phyloP scores from a whole-genome alignment of 768 basidiomycete species.

The Xerocomus spinulosus region DNA sequence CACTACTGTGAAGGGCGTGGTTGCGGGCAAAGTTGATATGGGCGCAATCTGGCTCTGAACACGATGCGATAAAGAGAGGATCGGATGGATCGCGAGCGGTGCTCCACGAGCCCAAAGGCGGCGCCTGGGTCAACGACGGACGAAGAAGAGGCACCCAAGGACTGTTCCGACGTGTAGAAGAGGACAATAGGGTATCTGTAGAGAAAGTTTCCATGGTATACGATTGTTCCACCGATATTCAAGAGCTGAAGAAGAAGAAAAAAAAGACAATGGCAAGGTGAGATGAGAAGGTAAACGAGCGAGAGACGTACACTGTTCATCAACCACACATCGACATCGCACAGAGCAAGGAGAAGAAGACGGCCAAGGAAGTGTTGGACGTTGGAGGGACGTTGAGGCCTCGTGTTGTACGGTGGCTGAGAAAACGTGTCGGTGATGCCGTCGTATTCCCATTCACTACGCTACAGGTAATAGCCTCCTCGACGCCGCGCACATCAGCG shows the following conservation, averaged over 20 bases:
- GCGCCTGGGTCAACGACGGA: constrained; percentile 15
- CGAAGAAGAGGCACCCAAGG: constrained; percentile 13
- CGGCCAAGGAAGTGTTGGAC: constrained; percentile 7
- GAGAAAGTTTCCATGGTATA: constrained; percentile 31
- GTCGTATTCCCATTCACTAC: constrained; percentile 20
- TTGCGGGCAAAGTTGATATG: constrained; percentile 14
- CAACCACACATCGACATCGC: constrained; percentile 23
- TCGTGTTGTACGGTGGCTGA: constrained; percentile 34
- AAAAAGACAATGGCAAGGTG: not conserved
- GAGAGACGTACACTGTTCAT: constrained; percentile 21
- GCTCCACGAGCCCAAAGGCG: constrained; percentile 17
- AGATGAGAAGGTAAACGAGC: not conserved
- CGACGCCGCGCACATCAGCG: constrained; percentile 36
- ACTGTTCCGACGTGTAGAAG: constrained; percentile 10
- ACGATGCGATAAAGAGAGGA: constrained; percentile 20
- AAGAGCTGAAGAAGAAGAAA: constrained; percentile 23
- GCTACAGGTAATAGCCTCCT: not conserved
- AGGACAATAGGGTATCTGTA: constrained; percentile 26
- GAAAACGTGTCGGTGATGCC: constrained; percentile 34
- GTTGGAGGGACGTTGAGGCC: constrained; percentile 19
- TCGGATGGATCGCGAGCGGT: constrained; percentile 19
- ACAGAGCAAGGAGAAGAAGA: constrained; percentile 6
- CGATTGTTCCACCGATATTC: constrained; percentile 29
- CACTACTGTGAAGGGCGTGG: constrained; percentile 11
- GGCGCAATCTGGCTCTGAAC: constrained; percentile 10